phyloP scores from a whole-genome alignment of 164 flowering plant genomes.

The Piper betle region DNA sequence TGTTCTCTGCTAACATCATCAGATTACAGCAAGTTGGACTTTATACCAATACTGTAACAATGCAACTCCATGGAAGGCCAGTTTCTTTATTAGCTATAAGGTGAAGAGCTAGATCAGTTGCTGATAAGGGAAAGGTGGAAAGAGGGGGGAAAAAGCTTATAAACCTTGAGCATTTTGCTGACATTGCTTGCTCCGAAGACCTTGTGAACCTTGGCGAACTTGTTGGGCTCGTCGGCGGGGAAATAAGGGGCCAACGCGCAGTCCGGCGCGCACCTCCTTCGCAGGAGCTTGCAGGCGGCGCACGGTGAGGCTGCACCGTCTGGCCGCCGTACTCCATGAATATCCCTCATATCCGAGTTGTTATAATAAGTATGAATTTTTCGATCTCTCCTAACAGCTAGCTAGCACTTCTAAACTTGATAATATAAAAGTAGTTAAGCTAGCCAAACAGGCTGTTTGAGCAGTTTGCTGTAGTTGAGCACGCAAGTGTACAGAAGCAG shows the following conservation, averaged over 20 bases:
- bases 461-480: no score
- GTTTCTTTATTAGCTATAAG: no score
- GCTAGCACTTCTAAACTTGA: background rate
- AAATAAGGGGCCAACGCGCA: conserved; percentile 87
- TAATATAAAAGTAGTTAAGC: no score
- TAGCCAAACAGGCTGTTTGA: no score
- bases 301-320: conserved; percentile 45
- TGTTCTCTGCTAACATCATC: no score
- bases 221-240: conserved; percentile 79
- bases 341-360: background rate
- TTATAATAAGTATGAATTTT: no score
- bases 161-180: conserved; percentile 84
- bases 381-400: no score
- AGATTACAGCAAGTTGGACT: no score
- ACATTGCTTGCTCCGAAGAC: conserved; percentile 94
- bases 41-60: no score
- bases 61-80: no score
- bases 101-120: background rate
- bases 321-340: background rate
- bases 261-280: conserved; percentile 65
- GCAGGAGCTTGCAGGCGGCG: conserved; percentile 79
- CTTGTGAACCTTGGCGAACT: conserved; percentile 18
- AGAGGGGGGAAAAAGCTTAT: no score
- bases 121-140: background rate
- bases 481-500: no score